Conservation (phyloP, 306 rosid genomes). For the Cicer pinnatifidum region DNA sequence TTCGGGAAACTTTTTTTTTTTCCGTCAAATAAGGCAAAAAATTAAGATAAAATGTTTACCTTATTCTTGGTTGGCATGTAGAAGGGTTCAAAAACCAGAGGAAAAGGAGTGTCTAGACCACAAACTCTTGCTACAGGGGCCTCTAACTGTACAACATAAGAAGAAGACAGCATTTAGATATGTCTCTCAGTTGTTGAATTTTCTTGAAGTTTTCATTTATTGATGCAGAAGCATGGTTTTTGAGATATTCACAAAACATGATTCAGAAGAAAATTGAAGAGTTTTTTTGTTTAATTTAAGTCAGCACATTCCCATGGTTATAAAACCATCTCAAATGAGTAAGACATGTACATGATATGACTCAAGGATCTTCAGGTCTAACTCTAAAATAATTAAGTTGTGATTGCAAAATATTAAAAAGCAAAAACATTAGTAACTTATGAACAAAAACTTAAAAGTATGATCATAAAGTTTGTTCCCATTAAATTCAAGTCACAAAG, state of each 20-base stretch:
- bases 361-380: not conserved
- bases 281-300: not conserved
- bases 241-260: not conserved
- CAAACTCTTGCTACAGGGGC: constrained; percentile 93
- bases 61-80: constrained; percentile 94
- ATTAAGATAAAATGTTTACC: constrained; percentile 47
- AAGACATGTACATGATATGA: not conserved
- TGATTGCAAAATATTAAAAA: not conserved
- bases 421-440: not conserved
- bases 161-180: constrained; percentile 20
- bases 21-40: not conserved
- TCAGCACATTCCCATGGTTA: not conserved
- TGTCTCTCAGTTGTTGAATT: not conserved
- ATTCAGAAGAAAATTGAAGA: not conserved
- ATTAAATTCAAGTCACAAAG: not conserved
- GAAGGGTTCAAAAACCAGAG: constrained; percentile 96
- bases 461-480: not conserved
- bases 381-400: not conserved
- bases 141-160: constrained; percentile 67
- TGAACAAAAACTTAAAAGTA: not conserved
- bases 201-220: not conserved
- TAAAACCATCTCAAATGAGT: not conserved
- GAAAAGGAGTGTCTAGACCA: constrained; percentile 96
- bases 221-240: not conserved
- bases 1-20: too few relatives aligned